These are phyloP conservation scores for Candida stauntonica DNA, from an alignment of 805 yeast species.

Conservation along the genomic window DNA sequence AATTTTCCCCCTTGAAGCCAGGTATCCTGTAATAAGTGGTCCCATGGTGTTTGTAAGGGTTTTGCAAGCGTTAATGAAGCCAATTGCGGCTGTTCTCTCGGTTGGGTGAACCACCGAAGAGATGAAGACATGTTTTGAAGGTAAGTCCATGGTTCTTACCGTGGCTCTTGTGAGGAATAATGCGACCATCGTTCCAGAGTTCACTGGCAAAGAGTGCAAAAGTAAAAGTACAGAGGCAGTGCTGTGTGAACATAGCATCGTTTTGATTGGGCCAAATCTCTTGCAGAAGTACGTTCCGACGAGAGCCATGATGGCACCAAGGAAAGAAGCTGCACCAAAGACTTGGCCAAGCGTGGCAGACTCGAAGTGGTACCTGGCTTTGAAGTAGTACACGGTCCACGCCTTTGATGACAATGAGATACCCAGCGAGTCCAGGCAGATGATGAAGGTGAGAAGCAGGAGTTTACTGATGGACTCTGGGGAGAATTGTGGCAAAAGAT, in stretches of 20 bases:
- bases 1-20: constrained; percentile 34
- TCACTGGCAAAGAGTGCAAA: constrained; percentile 36
- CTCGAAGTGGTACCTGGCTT: constrained; percentile 32
- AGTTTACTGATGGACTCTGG: constrained; percentile 25
- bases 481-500: constrained; percentile 16
- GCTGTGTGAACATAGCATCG: constrained; percentile 42
- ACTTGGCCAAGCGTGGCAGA: constrained; percentile 36
- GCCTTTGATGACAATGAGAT: constrained; percentile 40
- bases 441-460: constrained; percentile 34
- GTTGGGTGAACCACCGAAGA: constrained; percentile 37
- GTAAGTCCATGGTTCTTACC: constrained; percentile 44
- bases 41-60: constrained; percentile 40
- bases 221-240: constrained; percentile 38
- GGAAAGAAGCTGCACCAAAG: constrained; percentile 35
- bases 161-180: constrained; percentile 31
- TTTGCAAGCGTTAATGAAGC: constrained; percentile 41
- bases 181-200: constrained; percentile 30
- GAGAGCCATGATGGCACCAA: constrained; percentile 38
- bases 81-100: constrained; percentile 40
- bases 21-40: constrained; percentile 38
- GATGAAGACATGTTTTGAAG: constrained; percentile 44
- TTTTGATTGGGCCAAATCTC: constrained; percentile 39
- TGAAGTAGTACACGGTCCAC: constrained; percentile 44
- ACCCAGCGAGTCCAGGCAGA: constrained; percentile 41
- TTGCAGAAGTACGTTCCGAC: constrained; percentile 41